phyloP scores from a whole-genome alignment of 2,329 filamentous ascomycete species.

The Aspergillus fumigatus region DNA sequence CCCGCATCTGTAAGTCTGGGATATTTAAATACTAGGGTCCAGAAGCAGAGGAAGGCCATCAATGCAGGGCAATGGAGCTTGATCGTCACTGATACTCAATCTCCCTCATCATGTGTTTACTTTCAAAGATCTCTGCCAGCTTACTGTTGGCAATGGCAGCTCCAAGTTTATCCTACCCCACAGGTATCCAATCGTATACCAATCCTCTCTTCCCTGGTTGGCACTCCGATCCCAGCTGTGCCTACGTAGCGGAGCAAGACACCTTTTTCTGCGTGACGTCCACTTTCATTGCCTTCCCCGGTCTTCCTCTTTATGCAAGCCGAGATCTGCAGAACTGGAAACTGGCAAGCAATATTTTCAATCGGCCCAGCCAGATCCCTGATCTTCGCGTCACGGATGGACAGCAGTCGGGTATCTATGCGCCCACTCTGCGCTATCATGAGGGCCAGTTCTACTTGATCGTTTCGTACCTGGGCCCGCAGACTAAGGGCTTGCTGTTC shows the following conservation, averaged over 20 bases:
- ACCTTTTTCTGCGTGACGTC: conserved; percentile 46
- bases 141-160: neutral
- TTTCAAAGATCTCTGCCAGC: neutral
- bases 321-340: conserved; percentile 34
- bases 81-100: neutral
- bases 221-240: conserved; percentile 45
- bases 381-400: conserved; percentile 19
- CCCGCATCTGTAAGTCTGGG: neutral
- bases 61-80: neutral
- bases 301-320: conserved; percentile 43
- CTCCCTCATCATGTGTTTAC: neutral
- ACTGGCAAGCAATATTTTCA: conserved; percentile 20
- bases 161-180: neutral
- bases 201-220: conserved; percentile 48
- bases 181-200: conserved; percentile 1
- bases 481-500: conserved; percentile 13
- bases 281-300: conserved; percentile 44
- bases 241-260: conserved; percentile 33
- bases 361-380: conserved; percentile 32
- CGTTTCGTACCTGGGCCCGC: conserved; percentile 19
- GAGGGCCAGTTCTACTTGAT: conserved; percentile 39
- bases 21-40: neutral
- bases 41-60: neutral
- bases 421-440: conserved; percentile 37
- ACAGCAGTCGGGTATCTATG: conserved; percentile 37